Evolutionary conservation across 345 rosid genomes (phyloP), one percentile per base, ranked within the genome.

Genomic region (Brassica napus): DNA sequence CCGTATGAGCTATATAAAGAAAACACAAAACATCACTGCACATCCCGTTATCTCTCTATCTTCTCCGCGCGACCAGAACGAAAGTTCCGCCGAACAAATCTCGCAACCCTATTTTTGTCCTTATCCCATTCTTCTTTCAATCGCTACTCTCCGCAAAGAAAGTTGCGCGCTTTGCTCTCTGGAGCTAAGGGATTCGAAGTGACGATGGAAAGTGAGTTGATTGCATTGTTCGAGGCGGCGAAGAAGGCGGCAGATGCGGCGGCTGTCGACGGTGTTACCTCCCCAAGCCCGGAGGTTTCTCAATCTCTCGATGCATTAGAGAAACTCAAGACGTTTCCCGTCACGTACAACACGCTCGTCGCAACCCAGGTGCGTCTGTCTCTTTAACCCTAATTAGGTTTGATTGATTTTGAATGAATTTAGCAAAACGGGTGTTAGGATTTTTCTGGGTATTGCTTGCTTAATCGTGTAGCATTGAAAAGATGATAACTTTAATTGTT

Each of bases 221-320:
- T 93, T 87, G 89, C 85, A 77, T 83, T 95, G 83, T 93, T 95
- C 71, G 97, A 93, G 74, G 77, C 78, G 2, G 98, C 97, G 49
- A 93, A 87, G 88, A 95, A 91, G 81, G 89, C 98, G 1, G 97
- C 98, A 6, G 99, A 89, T 79, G 84, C 88, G 30, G 94, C 97
- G 12, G 86, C 87, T 8, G 9, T 60, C 2, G 89, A 83, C 14
- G 89, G 84, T 39, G 83, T 82, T 26, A 42, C 86, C 0, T 69
- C 90, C 3, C 65, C 70, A 65, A 88, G 84, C 5, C 89, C 97
- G 0, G 98, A 90, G 86, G 89, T 91, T 37, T 82, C 82, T 11
- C 84, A 92, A 68, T 93, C 95, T 69, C 84, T 93, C 54, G 97
- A 93, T 66, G 85, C 91, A 26, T 57, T 93, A 44, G 87, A 90